Evolutionary conservation across 495 filamentous ascomycete species (phyloP).

Genomic region (Talaromyces trachyspermus): DNA sequence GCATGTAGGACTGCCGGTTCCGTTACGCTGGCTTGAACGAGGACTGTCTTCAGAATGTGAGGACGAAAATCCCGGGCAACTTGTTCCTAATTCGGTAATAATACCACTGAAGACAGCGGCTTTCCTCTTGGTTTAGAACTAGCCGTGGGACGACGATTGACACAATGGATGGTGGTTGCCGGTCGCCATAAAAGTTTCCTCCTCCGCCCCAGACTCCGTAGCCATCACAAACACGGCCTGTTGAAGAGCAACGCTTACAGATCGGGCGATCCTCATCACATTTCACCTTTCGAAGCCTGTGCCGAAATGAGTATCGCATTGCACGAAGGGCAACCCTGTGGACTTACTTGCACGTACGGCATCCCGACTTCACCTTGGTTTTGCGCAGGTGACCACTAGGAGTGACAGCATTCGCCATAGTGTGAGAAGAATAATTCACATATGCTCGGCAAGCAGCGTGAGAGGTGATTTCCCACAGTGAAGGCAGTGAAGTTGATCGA

Average conservation of each 20-base stretch:
- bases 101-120: slow-evolving; percentile 53
- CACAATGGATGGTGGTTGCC: slow-evolving; percentile 13
- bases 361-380: slow-evolving; percentile 20
- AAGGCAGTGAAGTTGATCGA: too few relatives aligned
- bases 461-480: too few relatives aligned
- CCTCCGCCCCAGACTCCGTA: slow-evolving; percentile 48
- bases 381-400: neutral
- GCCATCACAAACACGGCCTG: slow-evolving; percentile 50
- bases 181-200: slow-evolving; percentile 17
- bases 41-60: slow-evolving; percentile 50
- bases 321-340: too few relatives aligned
- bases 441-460: neutral
- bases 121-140: slow-evolving; percentile 32
- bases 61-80: slow-evolving; percentile 55
- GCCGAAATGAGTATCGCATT: neutral
- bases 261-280: slow-evolving; percentile 49
- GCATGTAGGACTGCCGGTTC: slow-evolving; percentile 59
- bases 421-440: too few relatives aligned
- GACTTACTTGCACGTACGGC: slow-evolving; percentile 23
- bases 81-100: slow-evolving; percentile 48
- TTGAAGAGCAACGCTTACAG: slow-evolving; percentile 47
- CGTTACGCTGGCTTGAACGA: slow-evolving; percentile 52
- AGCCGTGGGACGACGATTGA: slow-evolving; percentile 12
- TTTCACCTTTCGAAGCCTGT: slow-evolving; percentile 42
- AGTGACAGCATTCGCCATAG: too few relatives aligned